A percentile compares a stretch with the other conserved stretches of the same genome.
phyloP scores from a whole-genome alignment of 495 filamentous ascomycete species.

The Xylona heveae region DNA sequence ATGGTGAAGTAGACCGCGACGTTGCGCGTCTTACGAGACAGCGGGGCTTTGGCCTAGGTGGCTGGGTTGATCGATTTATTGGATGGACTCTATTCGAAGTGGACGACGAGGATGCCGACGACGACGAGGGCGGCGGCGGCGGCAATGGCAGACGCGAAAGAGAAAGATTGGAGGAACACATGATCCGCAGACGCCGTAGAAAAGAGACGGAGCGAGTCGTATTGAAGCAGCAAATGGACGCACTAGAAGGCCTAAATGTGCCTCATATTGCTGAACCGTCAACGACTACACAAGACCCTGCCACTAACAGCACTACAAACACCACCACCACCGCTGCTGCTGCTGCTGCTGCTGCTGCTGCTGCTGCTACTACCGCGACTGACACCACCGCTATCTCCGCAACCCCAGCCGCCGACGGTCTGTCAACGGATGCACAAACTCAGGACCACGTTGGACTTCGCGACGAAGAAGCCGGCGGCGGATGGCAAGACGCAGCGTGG shows the following conservation, averaged over 20 bases:
- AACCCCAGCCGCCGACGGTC: not conserved
- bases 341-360: too few relatives aligned
- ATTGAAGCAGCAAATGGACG: not conserved
- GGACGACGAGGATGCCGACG: conserved; percentile 36
- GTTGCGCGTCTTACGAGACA: conserved; percentile 30
- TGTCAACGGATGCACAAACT: not conserved
- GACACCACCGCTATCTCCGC: too few relatives aligned
- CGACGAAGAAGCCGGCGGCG: too few relatives aligned
- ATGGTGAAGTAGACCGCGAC: conserved; percentile 24
- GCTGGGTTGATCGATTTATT: conserved; percentile 53
- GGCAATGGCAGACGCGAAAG: conserved; percentile 19
- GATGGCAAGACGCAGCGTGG: conserved; percentile 76
- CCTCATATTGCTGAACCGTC: not conserved
- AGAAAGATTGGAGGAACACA: conserved; percentile 13
- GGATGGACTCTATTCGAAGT: conserved; percentile 63
- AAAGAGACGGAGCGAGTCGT: conserved; percentile 16
- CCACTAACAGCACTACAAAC: too few relatives aligned
- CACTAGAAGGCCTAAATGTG: not conserved
- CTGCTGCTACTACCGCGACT: too few relatives aligned
- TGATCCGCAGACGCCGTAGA: conserved; percentile 15
- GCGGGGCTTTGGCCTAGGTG: conserved; percentile 45
- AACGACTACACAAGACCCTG: too few relatives aligned
- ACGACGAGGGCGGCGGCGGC: conserved; percentile 20
- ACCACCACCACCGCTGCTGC: too few relatives aligned
- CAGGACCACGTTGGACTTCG: conserved; percentile 29